Base-by-base conservation (phyloP, 768 basidiomycete genomes). In the Mycena alexandri region DNA sequence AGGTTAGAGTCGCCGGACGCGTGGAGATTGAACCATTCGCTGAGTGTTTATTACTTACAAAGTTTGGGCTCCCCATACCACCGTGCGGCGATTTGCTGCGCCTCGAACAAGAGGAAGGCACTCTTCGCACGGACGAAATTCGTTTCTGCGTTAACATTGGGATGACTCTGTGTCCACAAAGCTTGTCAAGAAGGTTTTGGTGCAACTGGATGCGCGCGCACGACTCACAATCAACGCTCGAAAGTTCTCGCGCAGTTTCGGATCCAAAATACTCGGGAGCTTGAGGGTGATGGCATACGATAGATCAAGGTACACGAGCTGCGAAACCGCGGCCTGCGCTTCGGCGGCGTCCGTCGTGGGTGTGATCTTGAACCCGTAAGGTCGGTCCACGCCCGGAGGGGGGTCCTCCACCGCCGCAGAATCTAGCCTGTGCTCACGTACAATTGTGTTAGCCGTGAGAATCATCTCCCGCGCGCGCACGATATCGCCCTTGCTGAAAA, bases 41-140 rank as follows among this genome's bases (percentile, higher is more conserved):
- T 3, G 29, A 29, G n/a, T n/a, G n/a, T n/a, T n/a, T n/a, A n/a
- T n/a, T n/a, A n/a, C 29, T 29, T 29, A 29, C 29, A 29, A 3
- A 29, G 29, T 29, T 29, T 29, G 13, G 58, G 36, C 2, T 33
- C 33, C 10, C 5, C 14, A 5, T 16, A 17, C 65, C 65, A 66
- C 36, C 38, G 43, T 33, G 3, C 34, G 19, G 52, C 44, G 22
- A 69, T 34, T 22, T n/a, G 21, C 48, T 51, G 57, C 6, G 60
- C 48, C 33, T 61, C 43, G 24, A 6, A 58, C 16, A 69, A 24
- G 1, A 69, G 43, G n/a, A 65, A 51, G 25, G 47, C 58, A 48
- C 59, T 65, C 50, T 69, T 69, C 3, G 63, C 63, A 14, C 63
- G 52, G 14, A 62, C 34, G 25, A 44, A 69, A 34, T 69, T 69